These are phyloP conservation scores for Amborella trichopoda DNA, from an alignment of 164 flowering plant genomes.

Conservation along the genomic window DNA sequence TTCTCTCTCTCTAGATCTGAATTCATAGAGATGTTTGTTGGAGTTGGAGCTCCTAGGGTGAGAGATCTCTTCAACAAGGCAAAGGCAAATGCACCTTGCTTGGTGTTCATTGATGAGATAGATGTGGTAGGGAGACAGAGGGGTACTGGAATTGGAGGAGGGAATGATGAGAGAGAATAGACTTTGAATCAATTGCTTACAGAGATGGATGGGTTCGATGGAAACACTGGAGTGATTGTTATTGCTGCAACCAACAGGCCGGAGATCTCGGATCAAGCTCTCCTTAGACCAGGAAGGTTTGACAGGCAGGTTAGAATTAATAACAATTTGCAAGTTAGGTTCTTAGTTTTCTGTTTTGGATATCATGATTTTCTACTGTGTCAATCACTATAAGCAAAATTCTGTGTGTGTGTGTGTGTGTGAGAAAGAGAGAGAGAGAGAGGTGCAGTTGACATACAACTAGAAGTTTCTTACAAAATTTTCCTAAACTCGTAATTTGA, in stretches of 20 bases:
- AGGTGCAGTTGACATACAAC: too few relatives aligned
- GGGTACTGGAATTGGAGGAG: constrained; percentile 74
- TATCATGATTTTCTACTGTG: background rate
- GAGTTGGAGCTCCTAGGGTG: constrained; percentile 67
- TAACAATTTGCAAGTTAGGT: background rate
- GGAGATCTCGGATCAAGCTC: constrained; percentile 56
- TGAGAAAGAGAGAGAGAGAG: too few relatives aligned
- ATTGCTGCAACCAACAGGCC: constrained; percentile 73
- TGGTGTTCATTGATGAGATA: constrained; percentile 67
- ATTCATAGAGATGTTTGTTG: constrained; percentile 76
- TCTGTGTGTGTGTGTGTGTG: too few relatives aligned
- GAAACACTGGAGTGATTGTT: constrained; percentile 58
- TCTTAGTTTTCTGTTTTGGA: too few relatives aligned
- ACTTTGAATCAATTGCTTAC: constrained; percentile 60
- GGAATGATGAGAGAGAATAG: constrained; percentile 64
- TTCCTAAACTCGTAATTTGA: constrained; percentile 1
- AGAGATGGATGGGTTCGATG: constrained; percentile 70
- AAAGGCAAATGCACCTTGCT: constrained; percentile 48
- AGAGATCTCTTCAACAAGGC: constrained; percentile 64
- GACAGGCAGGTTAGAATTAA: constrained; percentile 40
- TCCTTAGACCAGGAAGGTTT: constrained; percentile 70
- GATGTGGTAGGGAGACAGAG: constrained; percentile 72
- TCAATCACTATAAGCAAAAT: background rate
- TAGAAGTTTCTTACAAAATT: too few relatives aligned
- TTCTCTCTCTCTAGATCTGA: constrained; percentile 63